These are phyloP conservation scores for Dimocarpus longan DNA, from an alignment of 345 rosid species.

Conservation along the genomic window DNA sequence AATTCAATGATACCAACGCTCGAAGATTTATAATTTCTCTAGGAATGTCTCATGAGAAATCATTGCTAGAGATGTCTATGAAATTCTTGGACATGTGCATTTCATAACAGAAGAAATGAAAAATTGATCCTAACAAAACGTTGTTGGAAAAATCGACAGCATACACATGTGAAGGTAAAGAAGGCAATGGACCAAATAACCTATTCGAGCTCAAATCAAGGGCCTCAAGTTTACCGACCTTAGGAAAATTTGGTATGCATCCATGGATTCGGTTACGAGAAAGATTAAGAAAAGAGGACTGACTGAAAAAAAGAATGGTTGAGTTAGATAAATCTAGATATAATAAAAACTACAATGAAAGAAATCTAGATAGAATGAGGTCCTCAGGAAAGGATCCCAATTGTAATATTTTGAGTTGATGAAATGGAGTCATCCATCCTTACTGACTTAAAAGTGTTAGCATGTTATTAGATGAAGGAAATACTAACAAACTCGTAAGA, in stretches of 20 bases:
- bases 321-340: no score
- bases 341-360: no score
- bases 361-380: no score
- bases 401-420: no score
- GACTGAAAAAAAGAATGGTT: constrained; percentile 19
- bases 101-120: constrained; percentile 23
- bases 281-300: constrained; percentile 8
- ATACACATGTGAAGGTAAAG: no score
- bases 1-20: no score
- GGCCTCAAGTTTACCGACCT: background rate
- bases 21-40: no score
- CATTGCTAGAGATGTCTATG: no score
- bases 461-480: constrained; percentile 29
- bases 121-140: background rate
- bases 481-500: constrained; percentile 20
- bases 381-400: no score
- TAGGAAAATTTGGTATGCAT: constrained; percentile 15
- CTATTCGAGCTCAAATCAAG: constrained; percentile 30
- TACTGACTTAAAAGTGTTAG: constrained; percentile 18
- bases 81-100: constrained; percentile 11
- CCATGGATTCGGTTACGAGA: constrained; percentile 35
- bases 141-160: constrained; percentile 17
- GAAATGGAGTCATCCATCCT: constrained; percentile 33
- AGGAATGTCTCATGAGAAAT: no score
- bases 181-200: constrained; percentile 10